Evolutionary conservation across 495 filamentous ascomycete genomes (phyloP), one percentile per base, ranked within the genome.

Genomic region (Durotheca rogersii): DNA sequence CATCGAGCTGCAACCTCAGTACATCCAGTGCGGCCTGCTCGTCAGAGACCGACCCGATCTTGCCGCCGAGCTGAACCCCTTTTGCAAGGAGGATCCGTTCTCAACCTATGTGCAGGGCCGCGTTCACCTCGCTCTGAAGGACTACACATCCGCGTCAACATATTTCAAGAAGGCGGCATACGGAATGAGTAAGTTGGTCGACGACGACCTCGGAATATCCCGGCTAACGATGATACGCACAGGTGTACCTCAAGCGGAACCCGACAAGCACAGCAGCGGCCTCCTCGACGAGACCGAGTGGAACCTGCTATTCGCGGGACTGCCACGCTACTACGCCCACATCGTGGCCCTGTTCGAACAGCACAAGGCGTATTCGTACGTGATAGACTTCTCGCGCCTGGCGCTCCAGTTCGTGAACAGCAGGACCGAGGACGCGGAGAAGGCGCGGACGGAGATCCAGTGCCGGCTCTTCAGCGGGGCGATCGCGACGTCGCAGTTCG

Each of bases 21-120:
- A 75, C 41, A 83, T 88, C 16, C 85, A 89, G 64, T 88, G 85
- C 62, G 79, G 82, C 54, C 72, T 91, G 2, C 76, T 91, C 19
- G 83, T 81, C 46, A 79, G 82, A 48, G 77, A 81, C 36, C 78
- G 88, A 58, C 72, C 84, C 10, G 85, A 89, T 55, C 74, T 91
- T 3, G 89, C 89, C 7, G 72, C 80, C 45, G 86, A 93, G 59
- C 88, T 95, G 56, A 73, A 76, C 40, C 81, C 79, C 6, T 93
- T 88, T 64, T 68, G 69, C 71, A 83, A 69, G 61, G 81, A 61
- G 67, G 74, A 77, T 17, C 65, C 77, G 20, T 97, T 93, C 81
- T 81, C 88, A 4, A 85, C 80, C 0, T 99, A 99, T 66, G 74
- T 96, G 10, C 88, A 89, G 65, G 92, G 87, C 9, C 86, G 94